Conservation (phyloP, 148 eudicot genomes). For the Polygonum maritimum region DNA sequence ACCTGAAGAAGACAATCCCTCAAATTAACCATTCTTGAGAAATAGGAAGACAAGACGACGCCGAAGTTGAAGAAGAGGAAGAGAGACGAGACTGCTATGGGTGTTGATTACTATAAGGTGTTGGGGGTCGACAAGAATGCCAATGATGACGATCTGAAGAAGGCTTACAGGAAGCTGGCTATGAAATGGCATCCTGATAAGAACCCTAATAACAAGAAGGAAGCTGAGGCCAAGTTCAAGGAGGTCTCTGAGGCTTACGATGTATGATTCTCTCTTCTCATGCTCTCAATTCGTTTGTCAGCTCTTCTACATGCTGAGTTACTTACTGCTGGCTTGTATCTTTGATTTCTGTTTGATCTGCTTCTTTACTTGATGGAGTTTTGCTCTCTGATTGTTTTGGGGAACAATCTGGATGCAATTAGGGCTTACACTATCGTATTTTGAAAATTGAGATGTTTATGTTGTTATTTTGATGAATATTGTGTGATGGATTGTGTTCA, state of each 20-base stretch:
- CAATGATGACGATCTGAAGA: constrained; percentile 61
- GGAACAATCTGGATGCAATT: neutral
- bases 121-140: constrained; percentile 75
- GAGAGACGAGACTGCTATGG: constrained; percentile 31
- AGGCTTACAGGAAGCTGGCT: constrained; percentile 64
- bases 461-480: neutral
- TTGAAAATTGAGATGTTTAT: neutral
- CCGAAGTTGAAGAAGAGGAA: neutral
- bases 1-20: neutral
- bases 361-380: neutral
- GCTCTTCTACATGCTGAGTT: neutral
- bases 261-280: constrained; percentile 13
- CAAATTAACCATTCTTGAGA: neutral
- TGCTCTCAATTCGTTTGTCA: neutral
- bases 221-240: constrained; percentile 79
- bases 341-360: neutral
- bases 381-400: neutral
- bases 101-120: constrained; percentile 73
- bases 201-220: constrained; percentile 33
- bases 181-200: constrained; percentile 86
- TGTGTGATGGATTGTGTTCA: neutral
- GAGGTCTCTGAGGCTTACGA: constrained; percentile 89
- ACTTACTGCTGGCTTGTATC: neutral
- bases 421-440: too few species aligned
- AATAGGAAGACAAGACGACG: neutral